Evolutionary conservation across 1,139 yeast species (phyloP), one percentile per base, ranked within the genome.

Genomic region (Diutina neorugosa): DNA sequence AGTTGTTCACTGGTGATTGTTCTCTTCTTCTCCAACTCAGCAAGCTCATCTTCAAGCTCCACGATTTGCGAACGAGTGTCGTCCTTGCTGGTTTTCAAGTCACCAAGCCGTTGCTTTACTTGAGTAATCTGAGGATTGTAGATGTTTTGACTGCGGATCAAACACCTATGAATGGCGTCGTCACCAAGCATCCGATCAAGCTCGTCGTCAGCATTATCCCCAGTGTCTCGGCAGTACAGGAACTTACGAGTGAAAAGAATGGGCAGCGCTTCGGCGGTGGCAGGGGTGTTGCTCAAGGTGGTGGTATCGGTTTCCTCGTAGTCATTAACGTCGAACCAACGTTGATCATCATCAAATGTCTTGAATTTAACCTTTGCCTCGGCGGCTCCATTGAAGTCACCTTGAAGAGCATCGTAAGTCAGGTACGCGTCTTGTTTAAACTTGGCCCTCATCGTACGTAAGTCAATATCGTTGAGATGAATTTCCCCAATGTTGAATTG

Each of bases 281-380:
- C 58, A 4, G 60, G 61, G 49, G 65, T 56, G 3, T 63, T 58
- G 7, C 55, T 56, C 31, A 71, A 59, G 1, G 72, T 58, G 0
- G 73, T 68, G 2, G 63, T 56, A 51, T 67, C 70, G 0, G 71
- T 72, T 53, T 74, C 78, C 56, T 70, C 74, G 55, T 62, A 74
- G 57, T 74, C 79, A 52, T 67, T 67, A 9, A 66, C 57, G 58
- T 75, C 79, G 57, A 70, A 71, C 80, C 80, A 75, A 51, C 62
- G 61, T 18, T 58, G 55, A 54, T 73, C 76, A 46, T 65, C 58
- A 54, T 72, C 77, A 54, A 65, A 70, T 5, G 68, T 62, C 2
- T 64, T 57, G 52, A 65, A 65, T 6, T 57, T 62, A 9, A 66
- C 60, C 20, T 58, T 56, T 6, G 59, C 57, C 21, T 23, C 21